Evolutionary conservation across 441 rosid genomes (phyloP).

Genomic region (Brassica hybrid): DNA sequence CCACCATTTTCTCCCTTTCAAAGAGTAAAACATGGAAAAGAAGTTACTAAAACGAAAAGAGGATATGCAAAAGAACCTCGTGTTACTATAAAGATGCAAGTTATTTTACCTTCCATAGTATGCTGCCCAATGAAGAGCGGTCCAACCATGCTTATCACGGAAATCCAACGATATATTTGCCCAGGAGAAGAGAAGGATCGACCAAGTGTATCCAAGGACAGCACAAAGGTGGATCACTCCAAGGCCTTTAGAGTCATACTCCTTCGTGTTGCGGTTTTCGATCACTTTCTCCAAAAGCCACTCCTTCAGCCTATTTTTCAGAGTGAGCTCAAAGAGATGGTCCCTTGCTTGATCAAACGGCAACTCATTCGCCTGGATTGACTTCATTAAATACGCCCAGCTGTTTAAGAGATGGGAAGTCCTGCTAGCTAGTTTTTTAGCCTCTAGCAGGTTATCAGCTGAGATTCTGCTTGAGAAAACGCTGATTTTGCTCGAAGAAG

Average conservation of each 20-base stretch:
- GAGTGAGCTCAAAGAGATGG: conserved; percentile 68
- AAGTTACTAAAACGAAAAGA: conserved; percentile 2
- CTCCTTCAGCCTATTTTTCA: conserved; percentile 79
- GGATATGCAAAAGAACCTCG: background rate
- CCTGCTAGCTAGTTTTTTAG: conserved; percentile 64
- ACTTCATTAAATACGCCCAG: conserved; percentile 75
- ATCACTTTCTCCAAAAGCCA: conserved; percentile 92
- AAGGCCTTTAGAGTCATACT: conserved; percentile 79
- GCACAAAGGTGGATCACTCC: conserved; percentile 96
- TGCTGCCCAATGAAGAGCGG: conserved; percentile 99
- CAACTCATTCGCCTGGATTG: conserved; percentile 56
- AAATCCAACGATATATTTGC: conserved; percentile 80
- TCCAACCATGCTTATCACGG: conserved; percentile 96
- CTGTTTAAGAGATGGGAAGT: conserved; percentile 57
- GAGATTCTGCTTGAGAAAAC: conserved; percentile 64
- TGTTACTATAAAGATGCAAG: no score
- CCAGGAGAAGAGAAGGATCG: conserved; percentile 72
- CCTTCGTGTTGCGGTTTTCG: conserved; percentile 66
- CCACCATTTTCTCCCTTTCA: conserved; percentile 97
- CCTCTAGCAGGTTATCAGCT: conserved; percentile 65
- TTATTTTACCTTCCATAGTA: conserved; percentile 64
- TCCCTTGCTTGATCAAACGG: conserved; percentile 75
- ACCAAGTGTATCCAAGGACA: conserved; percentile 92
- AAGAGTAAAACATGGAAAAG: conserved; percentile 19
- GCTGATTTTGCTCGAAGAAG: conserved; percentile 66